These are phyloP conservation scores for Hypoxylon crocopeplum DNA, from an alignment of 495 filamentous ascomycete genomes.

Conservation along the genomic window DNA sequence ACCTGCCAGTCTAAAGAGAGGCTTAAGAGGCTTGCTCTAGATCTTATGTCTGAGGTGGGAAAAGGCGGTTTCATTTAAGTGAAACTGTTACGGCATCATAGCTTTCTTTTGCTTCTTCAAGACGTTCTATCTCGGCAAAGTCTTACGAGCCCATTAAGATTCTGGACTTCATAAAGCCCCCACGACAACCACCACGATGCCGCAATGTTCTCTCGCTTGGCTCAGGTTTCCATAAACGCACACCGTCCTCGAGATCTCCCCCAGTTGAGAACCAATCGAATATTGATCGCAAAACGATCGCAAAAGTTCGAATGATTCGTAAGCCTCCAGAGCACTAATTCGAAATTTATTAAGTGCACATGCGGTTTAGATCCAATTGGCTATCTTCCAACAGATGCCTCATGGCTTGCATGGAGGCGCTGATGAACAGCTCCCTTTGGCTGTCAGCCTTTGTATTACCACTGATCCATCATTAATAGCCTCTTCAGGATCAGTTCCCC, in stretches of 20 bases:
- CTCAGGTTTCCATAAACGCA: not conserved
- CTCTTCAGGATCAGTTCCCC: conserved; percentile 20
- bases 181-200: conserved; percentile 8
- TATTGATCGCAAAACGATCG: too few relatives aligned
- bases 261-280: not conserved
- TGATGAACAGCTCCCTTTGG: conserved; percentile 9
- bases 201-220: not conserved
- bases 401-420: conserved; percentile 26
- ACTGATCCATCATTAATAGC: conserved; percentile 4
- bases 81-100: conserved; percentile 16
- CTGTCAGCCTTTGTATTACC: conserved; percentile 16
- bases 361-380: conserved; percentile 28
- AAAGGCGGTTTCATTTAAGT: conserved; percentile 15
- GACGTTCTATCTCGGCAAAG: not conserved
- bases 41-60: not conserved
- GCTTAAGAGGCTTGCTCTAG: conserved; percentile 16
- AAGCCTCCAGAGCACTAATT: too few relatives aligned
- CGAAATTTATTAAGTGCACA: too few relatives aligned
- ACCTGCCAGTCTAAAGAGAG: conserved; percentile 3
- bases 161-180: conserved; percentile 23
- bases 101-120: conserved; percentile 8
- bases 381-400: conserved; percentile 2
- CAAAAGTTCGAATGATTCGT: too few relatives aligned
- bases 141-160: conserved; percentile 1
- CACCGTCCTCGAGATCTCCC: not conserved